These are phyloP conservation scores for Lachancea quebecensis DNA, from an alignment of 805 yeast genomes.

Conservation along the genomic window DNA sequence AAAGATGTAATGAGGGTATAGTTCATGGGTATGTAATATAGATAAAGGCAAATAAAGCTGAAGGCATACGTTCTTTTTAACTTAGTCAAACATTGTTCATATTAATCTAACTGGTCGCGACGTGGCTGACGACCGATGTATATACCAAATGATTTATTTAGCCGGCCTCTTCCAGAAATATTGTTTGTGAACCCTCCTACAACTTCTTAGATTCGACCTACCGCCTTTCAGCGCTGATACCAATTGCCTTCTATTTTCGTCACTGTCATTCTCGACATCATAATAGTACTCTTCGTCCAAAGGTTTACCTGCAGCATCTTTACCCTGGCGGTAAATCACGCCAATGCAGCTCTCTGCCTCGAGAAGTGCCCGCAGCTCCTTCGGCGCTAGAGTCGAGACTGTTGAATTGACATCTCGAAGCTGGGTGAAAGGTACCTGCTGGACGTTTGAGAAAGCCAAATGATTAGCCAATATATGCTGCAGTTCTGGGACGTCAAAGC, in stretches of 20 bases:
- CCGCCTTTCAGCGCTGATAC: constrained; percentile 76
- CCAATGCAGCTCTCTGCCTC: constrained; percentile 60
- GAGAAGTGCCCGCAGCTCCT: constrained; percentile 40
- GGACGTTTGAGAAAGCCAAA: constrained; percentile 80
- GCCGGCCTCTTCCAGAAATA: constrained; percentile 44
- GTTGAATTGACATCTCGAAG: constrained; percentile 55
- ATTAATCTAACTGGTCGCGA: no score
- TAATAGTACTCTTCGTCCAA: constrained; percentile 93
- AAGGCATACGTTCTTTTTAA: no score
- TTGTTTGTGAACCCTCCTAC: constrained; percentile 90
- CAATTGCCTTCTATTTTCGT: constrained; percentile 56
- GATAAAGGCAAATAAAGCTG: background rate
- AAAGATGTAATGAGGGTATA: background rate
- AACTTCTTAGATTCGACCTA: constrained; percentile 70
- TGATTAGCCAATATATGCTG: constrained; percentile 70
- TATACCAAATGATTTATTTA: constrained; percentile 11
- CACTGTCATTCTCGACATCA: constrained; percentile 73
- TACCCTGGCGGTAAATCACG: constrained; percentile 81
- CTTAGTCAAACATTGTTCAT: no score
- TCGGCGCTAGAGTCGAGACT: constrained; percentile 40
- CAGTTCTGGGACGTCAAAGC: constrained; percentile 44
- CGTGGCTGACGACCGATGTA: no score
- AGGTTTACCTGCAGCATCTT: constrained; percentile 94
- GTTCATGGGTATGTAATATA: background rate
- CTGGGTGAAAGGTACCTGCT: constrained; percentile 78